phyloP scores from a whole-genome alignment of 129 eudicot species.

The Apium graveolens region DNA sequence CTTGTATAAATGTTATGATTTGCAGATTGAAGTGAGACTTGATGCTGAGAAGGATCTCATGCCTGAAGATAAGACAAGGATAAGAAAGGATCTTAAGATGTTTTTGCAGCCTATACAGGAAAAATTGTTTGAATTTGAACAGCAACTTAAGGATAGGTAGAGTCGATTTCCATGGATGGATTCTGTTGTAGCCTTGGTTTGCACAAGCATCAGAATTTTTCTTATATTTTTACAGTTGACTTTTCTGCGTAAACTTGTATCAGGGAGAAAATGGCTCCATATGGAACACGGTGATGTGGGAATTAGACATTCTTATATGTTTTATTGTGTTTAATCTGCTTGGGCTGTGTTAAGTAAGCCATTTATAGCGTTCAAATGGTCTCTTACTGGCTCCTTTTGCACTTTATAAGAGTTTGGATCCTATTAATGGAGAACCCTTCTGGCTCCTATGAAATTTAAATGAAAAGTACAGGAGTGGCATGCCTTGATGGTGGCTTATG shows the following conservation, averaged over 20 bases:
- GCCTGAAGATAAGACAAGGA: constrained; percentile 35
- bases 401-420: no score
- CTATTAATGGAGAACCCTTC: no score
- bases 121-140: constrained; percentile 45
- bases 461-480: no score
- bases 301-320: not conserved
- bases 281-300: not conserved
- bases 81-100: constrained; percentile 33
- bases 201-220: not conserved
- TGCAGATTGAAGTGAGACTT: constrained; percentile 42
- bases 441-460: no score
- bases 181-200: not conserved
- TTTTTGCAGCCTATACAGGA: constrained; percentile 52
- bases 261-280: not conserved
- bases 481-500: no score
- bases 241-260: not conserved
- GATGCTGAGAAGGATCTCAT: constrained; percentile 42
- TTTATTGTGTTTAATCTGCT: not conserved
- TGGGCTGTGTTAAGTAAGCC: not conserved
- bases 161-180: not conserved
- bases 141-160: constrained; percentile 55
- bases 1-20: not conserved
- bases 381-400: no score
- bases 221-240: not conserved
- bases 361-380: not conserved